Evolutionary conservation across 1,284 basidiomycete genomes (phyloP), one percentile per base, ranked within the genome.

Genomic region (Mycosarcoma maydis): DNA sequence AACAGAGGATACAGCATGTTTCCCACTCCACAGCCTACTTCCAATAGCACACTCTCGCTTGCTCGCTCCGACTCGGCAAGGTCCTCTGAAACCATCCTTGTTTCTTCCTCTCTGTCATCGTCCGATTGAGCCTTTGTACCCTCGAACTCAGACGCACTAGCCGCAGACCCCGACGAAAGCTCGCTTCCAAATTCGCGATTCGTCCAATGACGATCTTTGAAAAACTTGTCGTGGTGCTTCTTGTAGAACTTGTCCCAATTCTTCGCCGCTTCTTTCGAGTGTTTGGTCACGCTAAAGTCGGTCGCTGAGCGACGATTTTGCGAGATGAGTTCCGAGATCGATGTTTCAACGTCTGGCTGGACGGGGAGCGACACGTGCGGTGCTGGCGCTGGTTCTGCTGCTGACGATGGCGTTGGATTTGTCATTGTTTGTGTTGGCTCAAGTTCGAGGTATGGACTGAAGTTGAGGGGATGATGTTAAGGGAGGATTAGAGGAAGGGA

Each of bases 221-320:
- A 83, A 53, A 83, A 83, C 14, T 60, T 64, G 45, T 73, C 75
- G 40, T 68, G 61, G 42, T 79, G 75, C 24, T 59, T 59, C 46
- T 82, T 82, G 70, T 83, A 83, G 50, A 83, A 83, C 32, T 75
- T 61, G 64, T 82, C 74, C 82, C 82, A 83, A 34, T 81, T 70
- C 29, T 54, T 62, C 9, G 65, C 67, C 3, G 81, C 78, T n/a
- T 75, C 72, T 22, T 57, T 45, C 26, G 75, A 65, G 33, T 69
- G 73, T 51, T 81, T 80, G 17, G 68, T 46, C 24, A 80, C 65
- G 40, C 66, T 57, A 24, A 77, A 77, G 2, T 44, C 20, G 17
- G 67, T 49, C 0, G 80, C 77, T 1, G 76, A 43, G 10, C 61
- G 52, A 27, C 76, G 74, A 42, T 79, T 77, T 39, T 43, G 47